Conservation (phyloP, 352 stramenopile genomes). For the Aphanomyces cochlioides region DNA sequence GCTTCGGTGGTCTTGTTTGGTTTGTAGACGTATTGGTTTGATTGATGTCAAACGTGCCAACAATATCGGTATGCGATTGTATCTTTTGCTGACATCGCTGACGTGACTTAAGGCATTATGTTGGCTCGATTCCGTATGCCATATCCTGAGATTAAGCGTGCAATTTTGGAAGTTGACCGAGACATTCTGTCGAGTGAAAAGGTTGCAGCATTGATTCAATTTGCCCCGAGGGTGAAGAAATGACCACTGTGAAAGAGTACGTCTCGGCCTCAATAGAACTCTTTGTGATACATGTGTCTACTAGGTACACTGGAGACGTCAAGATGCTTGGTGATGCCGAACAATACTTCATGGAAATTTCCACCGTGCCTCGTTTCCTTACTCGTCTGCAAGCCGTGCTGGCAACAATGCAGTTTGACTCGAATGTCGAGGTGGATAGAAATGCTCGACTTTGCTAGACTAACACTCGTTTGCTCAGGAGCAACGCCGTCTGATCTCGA, state of each 20-base stretch:
- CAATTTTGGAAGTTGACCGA: constrained; percentile 76
- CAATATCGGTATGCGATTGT: constrained; percentile 52
- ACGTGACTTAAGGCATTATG: constrained; percentile 49
- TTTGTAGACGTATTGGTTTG: constrained; percentile 63
- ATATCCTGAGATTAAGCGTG: constrained; percentile 71
- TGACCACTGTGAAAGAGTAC: constrained; percentile 60
- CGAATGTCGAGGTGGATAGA: constrained; percentile 49
- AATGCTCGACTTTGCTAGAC: not conserved
- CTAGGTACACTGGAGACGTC: constrained; percentile 43
- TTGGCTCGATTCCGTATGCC: constrained; percentile 75
- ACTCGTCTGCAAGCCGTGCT: constrained; percentile 74
- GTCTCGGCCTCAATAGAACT: not conserved
- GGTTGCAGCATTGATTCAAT: constrained; percentile 70
- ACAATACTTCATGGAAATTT: constrained; percentile 74
- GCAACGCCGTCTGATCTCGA: constrained; percentile 67
- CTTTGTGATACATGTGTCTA: not conserved
- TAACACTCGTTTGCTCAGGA: constrained; percentile 34
- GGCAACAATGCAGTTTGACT: constrained; percentile 80
- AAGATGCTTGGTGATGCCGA: constrained; percentile 77
- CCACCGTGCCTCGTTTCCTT: constrained; percentile 53
- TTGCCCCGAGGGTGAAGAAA: constrained; percentile 70
- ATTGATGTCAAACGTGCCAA: constrained; percentile 83
- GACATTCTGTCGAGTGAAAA: constrained; percentile 67
- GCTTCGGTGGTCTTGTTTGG: too few species aligned
- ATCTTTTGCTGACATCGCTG: not conserved